Percentiles rank a stretch among this genome's conserved stretches.
phyloP scores from a whole-genome alignment of 495 filamentous ascomycete genomes.

The Penicillium egyptiacum region DNA sequence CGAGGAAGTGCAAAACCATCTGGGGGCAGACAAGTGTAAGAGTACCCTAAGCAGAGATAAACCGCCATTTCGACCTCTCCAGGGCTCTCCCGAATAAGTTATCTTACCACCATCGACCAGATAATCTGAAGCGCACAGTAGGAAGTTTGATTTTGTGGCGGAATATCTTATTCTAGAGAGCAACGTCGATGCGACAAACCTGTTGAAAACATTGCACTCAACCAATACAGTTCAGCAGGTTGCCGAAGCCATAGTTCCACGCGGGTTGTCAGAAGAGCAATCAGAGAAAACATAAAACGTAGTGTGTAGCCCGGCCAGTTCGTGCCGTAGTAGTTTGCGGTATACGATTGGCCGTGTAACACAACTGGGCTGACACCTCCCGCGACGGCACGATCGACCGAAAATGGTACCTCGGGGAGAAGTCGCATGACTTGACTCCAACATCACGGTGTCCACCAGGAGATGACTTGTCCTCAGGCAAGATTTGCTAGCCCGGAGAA shows the following conservation, averaged over 20 bases:
- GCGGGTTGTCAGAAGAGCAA: conserved; percentile 42
- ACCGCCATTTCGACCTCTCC: too few relatives aligned
- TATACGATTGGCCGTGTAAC: conserved; percentile 47
- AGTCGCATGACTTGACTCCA: conserved; percentile 27
- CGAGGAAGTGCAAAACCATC: too few relatives aligned
- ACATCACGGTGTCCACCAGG: conserved; percentile 17
- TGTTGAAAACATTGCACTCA: conserved; percentile 40
- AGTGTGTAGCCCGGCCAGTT: conserved; percentile 53
- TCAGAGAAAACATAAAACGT: conserved; percentile 48
- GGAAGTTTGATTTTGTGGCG: conserved; percentile 17
- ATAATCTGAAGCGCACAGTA: not conserved
- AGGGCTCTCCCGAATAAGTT: too few relatives aligned
- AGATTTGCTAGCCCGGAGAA: too few relatives aligned
- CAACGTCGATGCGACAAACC: conserved; percentile 44
- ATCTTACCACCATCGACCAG: too few relatives aligned
- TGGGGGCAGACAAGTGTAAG: too few relatives aligned
- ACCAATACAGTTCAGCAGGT: conserved; percentile 41
- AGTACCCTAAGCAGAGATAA: too few relatives aligned
- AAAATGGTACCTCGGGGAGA: conserved; percentile 29
- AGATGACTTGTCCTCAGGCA: too few relatives aligned
- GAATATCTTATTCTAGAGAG: conserved; percentile 36
- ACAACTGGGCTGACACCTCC: conserved; percentile 49
- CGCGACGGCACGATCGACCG: conserved; percentile 34
- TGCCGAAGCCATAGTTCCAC: conserved; percentile 41
- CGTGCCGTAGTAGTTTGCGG: conserved; percentile 39